Evolutionary conservation across 2,329 filamentous ascomycete genomes (phyloP), one percentile per base, ranked within the genome.

Genomic region (Sordariomycetes sp.): DNA sequence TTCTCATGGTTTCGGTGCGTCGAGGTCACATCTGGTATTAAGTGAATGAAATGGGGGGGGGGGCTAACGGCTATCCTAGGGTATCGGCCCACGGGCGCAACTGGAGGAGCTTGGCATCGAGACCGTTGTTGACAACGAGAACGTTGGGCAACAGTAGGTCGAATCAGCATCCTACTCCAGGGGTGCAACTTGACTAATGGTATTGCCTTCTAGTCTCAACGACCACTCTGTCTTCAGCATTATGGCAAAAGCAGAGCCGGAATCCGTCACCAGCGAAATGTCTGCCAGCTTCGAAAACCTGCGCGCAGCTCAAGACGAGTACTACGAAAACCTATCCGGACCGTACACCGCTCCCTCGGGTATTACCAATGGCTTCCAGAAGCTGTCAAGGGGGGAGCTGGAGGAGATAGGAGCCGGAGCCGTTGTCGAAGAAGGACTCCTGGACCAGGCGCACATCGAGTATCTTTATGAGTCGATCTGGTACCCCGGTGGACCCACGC

Each of bases 1-100:
- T 81, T 3, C 72, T 81, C 2, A 77, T 78, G 66, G 70, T 80
- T 60, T 65, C 28, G 34, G 54, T 56, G 46, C 16, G 37, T 24
- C 43, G 7, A 22, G 3, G 3, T 6, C 14, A 48, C 20, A 32
- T 48, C 3, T 7, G 14, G 24, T 34, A 35, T 43, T n/a, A 22
- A 11, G 43, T 12, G 20, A 4, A n/a, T n/a, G 20, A 20, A 3
- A 48, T 22, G n/a, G 4, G 12, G 4, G 24, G 4, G 22, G 32
- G 14, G 25, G 14, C 61, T 62, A 20, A 61, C 52, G 5, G 14
- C 16, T 3, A 7, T 34, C 12, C 10, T 51, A 61, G 64, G 65
- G 64, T 22, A 37, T 64, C 57, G 64, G 64, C 1, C 64, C 64
- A 1, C 20, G 58, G 3, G 37, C 58, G n/a, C 55, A 62, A 40